These are phyloP conservation scores for Mycena capillaripes DNA, from an alignment of 768 basidiomycete genomes.

Conservation along the genomic window DNA sequence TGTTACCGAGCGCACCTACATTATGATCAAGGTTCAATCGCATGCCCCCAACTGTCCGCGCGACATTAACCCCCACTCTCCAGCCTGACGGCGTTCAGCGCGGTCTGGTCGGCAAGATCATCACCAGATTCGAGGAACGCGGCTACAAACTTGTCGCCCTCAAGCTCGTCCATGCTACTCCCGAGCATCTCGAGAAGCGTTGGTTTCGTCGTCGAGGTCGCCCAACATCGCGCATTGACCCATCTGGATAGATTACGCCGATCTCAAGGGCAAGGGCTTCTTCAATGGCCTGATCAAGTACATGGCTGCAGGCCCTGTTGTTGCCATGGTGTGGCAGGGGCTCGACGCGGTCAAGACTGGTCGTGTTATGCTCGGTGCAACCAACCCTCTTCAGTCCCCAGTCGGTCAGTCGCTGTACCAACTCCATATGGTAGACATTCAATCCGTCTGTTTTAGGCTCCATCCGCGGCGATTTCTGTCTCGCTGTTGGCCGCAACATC, in stretches of 20 bases:
- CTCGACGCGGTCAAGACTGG: constrained; percentile 95
- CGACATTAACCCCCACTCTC: constrained; percentile 19
- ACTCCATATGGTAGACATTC: constrained; percentile 22
- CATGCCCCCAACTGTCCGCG: neutral
- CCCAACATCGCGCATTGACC: constrained; percentile 33
- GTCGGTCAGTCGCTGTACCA: constrained; percentile 68
- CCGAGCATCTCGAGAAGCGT: constrained; percentile 94
- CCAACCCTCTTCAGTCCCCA: constrained; percentile 93
- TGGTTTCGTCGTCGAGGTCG: constrained; percentile 35
- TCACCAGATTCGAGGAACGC: constrained; percentile 95
- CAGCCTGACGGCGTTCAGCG: constrained; percentile 99
- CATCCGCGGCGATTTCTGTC: constrained; percentile 95
- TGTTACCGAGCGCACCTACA: constrained; percentile 91
- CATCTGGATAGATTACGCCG: constrained; percentile 84
- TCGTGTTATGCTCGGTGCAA: constrained; percentile 95
- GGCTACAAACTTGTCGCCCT: constrained; percentile 98
- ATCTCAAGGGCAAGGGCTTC: constrained; percentile 94
- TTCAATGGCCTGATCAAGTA: constrained; percentile 97
- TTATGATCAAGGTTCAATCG: constrained; percentile 94
- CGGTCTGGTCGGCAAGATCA: constrained; percentile 95
- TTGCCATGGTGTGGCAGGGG: constrained; percentile 97
- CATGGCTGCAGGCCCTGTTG: constrained; percentile 96
- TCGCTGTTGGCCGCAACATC: constrained; percentile 96
- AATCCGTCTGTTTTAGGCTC: constrained; percentile 67
- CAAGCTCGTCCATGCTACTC: constrained; percentile 87